A percentile compares a stretch with the other conserved stretches of the same genome.
Conservation (phyloP, 2,329 filamentous ascomycete species). For the Penicillium sp. region DNA sequence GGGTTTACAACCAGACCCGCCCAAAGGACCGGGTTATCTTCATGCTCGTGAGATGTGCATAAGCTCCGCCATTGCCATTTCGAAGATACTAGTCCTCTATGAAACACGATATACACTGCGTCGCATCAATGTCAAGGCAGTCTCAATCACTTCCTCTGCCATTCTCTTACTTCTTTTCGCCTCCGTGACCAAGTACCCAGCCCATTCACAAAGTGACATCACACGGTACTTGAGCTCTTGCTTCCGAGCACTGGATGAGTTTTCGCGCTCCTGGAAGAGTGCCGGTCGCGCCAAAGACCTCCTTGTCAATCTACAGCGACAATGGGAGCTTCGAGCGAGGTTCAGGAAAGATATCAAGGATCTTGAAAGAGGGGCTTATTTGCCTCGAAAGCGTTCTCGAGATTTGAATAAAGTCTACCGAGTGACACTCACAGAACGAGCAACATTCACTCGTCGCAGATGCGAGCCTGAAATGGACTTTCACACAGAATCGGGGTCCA, state of each 20-base stretch:
- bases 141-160: constrained; percentile 19
- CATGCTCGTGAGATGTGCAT: constrained; percentile 21
- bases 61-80: constrained; percentile 15
- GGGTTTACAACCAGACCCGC: constrained; percentile 31
- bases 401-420: not conserved
- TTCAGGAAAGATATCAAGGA: not conserved
- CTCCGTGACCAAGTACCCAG: constrained; percentile 6
- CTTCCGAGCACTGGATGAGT: constrained; percentile 18
- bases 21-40: constrained; percentile 13
- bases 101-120: constrained; percentile 15
- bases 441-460: too few species aligned
- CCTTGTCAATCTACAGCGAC: constrained; percentile 8
- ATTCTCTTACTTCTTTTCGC: constrained; percentile 18
- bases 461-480: too few species aligned
- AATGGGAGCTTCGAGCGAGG: constrained; percentile 10
- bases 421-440: too few species aligned
- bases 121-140: constrained; percentile 15
- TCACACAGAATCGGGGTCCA: too few species aligned
- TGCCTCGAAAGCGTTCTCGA: not conserved
- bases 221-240: constrained; percentile 8
- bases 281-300: constrained; percentile 14
- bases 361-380: not conserved
- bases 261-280: constrained; percentile 15
- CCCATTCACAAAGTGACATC: constrained; percentile 3
- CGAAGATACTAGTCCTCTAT: constrained; percentile 13